These are phyloP conservation scores for Ramalina peruviana DNA, from an alignment of 495 filamentous ascomycete species.

Conservation along the genomic window DNA sequence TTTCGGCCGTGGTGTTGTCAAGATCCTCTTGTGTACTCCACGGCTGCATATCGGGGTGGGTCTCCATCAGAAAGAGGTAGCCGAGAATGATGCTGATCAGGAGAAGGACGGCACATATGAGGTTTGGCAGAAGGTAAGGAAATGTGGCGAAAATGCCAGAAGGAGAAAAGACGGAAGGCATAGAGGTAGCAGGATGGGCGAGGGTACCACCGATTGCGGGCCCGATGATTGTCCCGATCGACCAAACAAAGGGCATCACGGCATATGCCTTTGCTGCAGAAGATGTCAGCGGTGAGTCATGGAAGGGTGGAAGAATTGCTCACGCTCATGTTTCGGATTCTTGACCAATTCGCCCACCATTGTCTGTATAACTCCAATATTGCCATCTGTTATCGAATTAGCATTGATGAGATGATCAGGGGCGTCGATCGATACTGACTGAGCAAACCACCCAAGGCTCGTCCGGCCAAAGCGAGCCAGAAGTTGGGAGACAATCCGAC, in stretches of 20 bases:
- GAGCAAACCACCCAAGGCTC: slow-evolving; percentile 63
- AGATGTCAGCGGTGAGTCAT: not conserved
- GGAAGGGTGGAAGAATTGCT: slow-evolving; percentile 19
- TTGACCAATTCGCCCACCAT: slow-evolving; percentile 77
- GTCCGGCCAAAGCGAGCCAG: slow-evolving; percentile 59
- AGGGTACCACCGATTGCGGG: slow-evolving; percentile 70
- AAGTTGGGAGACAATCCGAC: slow-evolving; percentile 75
- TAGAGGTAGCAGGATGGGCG: slow-evolving; percentile 55
- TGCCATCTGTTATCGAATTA: slow-evolving; percentile 38
- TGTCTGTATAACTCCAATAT: slow-evolving; percentile 82
- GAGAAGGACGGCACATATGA: slow-evolving; percentile 60
- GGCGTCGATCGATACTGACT: slow-evolving; percentile 20
- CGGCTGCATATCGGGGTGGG: slow-evolving; percentile 64
- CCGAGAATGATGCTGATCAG: slow-evolving; percentile 58
- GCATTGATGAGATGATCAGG: not conserved
- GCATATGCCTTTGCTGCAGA: slow-evolving; percentile 58
- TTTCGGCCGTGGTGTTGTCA: slow-evolving; percentile 44
- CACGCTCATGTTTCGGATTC: slow-evolving; percentile 71
- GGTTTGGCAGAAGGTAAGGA: slow-evolving; percentile 71
- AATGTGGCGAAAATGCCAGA: slow-evolving; percentile 56
- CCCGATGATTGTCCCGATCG: slow-evolving; percentile 70
- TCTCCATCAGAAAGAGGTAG: slow-evolving; percentile 64
- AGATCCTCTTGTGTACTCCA: slow-evolving; percentile 38
- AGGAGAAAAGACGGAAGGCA: slow-evolving; percentile 47
- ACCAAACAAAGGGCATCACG: slow-evolving; percentile 82